phyloP scores from a whole-genome alignment of 805 yeast genomes.

The Dipodascopsis tothii region DNA sequence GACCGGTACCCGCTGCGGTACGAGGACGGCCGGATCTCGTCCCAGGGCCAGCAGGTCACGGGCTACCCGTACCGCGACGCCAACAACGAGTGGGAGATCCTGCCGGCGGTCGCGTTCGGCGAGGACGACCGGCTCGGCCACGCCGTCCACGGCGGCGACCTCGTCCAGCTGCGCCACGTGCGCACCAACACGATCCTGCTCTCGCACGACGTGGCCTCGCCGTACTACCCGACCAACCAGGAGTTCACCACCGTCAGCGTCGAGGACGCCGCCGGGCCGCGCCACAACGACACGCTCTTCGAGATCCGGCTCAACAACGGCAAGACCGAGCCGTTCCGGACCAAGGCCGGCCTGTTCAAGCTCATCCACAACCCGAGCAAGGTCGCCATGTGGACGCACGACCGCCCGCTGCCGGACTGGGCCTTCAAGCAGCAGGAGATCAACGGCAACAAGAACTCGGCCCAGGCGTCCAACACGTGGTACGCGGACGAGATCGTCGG shows the following conservation, averaged over 20 bases:
- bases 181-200: constrained; percentile 70
- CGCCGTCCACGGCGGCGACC: constrained; percentile 61
- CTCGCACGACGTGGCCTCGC: constrained; percentile 95
- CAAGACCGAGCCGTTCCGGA: constrained; percentile 49
- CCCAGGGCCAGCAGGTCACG: constrained; percentile 92
- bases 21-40: constrained; percentile 91
- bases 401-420: constrained; percentile 87
- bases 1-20: constrained; percentile 79
- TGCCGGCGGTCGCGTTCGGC: constrained; percentile 51
- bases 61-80: constrained; percentile 44
- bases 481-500: constrained; percentile 59
- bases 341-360: constrained; percentile 62
- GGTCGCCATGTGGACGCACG: constrained; percentile 90
- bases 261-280: constrained; percentile 49
- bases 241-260: constrained; percentile 72
- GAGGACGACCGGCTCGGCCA: constrained; percentile 36
- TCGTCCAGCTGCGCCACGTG: constrained; percentile 72
- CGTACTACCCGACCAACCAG: constrained; percentile 82
- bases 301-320: constrained; percentile 57
- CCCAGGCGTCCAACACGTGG: constrained; percentile 68
- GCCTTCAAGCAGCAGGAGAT: constrained; percentile 86
- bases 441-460: constrained; percentile 81
- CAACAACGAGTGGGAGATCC: constrained; percentile 80
- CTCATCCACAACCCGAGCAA: constrained; percentile 76
- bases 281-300: constrained; percentile 71